Base-by-base conservation (phyloP, 495 filamentous ascomycete genomes). In the Aspergillus campestris region DNA sequence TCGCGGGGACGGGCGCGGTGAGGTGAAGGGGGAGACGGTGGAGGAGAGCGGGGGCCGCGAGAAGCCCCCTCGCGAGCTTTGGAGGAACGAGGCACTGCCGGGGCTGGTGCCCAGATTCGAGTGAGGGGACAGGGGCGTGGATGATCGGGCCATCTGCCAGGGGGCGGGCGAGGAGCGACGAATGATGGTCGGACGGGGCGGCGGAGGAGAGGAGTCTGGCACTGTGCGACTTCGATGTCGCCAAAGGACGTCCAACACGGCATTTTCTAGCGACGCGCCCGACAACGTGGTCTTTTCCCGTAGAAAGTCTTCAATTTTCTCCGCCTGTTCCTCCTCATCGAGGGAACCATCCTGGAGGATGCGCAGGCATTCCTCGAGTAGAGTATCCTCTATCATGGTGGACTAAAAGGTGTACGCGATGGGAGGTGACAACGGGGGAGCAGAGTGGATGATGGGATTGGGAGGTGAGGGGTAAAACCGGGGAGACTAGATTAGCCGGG, bases 261-360 rank as follows among this genome's bases (percentile, higher is more conserved):
- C 83, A 71, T 95, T 89, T 60, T 97, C 94, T 36, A 99, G 73
- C 12, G 81, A 69, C 49, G 81, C 66, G n/a, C 89, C 90, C 8
- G 73, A 77, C 43, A 97, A 67, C 11, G 75, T 76, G 6, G 87
- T 89, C 66, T 89, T 83, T 45, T 80, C 82, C 62, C 81, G 81
- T 48, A 97, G 72, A 14, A 94, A 72, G 51, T 90, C 87, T 61
- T 95, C 89, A 40, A 95, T 72, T 66, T 83, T 89, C 62, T 99
- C 94, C 3, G 84, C 86, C 71, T 89, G 94, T 49, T 97, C 94
- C 60, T 99, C 94, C 55, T 97, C 94, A 51, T 94, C 87, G 18
- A 95, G 68, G 42, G 65, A 72, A 47, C 79, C 66, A 63, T 96
- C 86, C 66, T 91, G 81, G 37, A 99, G 81, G 59, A 96, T 74